Conservation (phyloP, 1,284 basidiomycete species). For the Naganishia sp. region DNA sequence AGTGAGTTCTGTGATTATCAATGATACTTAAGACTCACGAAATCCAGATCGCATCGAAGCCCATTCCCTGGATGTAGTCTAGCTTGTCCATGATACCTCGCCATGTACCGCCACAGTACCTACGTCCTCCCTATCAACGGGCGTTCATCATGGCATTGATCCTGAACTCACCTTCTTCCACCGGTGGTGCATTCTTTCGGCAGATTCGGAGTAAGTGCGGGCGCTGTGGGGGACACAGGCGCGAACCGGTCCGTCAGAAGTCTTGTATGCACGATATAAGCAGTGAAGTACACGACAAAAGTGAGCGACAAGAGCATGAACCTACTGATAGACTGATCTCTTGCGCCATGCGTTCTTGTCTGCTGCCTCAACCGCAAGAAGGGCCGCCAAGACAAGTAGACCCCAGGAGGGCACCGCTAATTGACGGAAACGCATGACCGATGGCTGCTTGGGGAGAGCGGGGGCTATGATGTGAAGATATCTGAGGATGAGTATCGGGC, state of each 20-base stretch:
- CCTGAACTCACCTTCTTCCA: conserved; percentile 31
- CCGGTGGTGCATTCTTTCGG: conserved; percentile 57
- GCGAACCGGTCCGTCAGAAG: conserved; percentile 76
- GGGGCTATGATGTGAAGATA: too few relatives aligned
- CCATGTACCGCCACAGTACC: conserved; percentile 64
- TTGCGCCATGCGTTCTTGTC: conserved; percentile 21
- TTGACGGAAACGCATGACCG: too few relatives aligned
- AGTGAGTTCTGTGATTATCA: neutral
- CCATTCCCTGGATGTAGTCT: conserved; percentile 74
- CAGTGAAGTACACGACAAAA: too few relatives aligned
- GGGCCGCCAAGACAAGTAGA: too few relatives aligned
- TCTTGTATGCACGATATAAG: conserved; percentile 48
- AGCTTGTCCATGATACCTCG: conserved; percentile 69
- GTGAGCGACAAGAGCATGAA: neutral
- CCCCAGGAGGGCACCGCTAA: too few relatives aligned
- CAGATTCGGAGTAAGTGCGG: conserved; percentile 52
- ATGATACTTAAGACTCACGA: conserved; percentile 31
- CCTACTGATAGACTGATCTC: conserved; percentile 48
- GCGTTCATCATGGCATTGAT: neutral
- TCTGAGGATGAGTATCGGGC: too few relatives aligned
- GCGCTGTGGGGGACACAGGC: conserved; percentile 59
- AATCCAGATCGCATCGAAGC: conserved; percentile 45
- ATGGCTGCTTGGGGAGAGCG: too few relatives aligned
- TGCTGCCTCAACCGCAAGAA: conserved; percentile 34
- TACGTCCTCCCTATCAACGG: neutral